Base-by-base conservation (phyloP, 306 rosid genomes). In the Parietaria judaica region DNA sequence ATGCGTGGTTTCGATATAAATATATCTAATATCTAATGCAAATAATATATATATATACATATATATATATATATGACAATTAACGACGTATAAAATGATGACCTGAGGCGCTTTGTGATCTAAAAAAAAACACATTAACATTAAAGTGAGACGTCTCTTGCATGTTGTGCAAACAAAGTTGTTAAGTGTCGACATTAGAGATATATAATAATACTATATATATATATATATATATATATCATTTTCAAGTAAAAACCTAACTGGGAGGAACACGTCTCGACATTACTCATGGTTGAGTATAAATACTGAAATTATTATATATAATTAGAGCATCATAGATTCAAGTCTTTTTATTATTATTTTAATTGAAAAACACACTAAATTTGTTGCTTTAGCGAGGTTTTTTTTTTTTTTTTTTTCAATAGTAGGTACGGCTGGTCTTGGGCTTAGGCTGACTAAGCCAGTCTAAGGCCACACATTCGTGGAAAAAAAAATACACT, bases 1-100 rank as follows among this genome's bases (percentile, higher is more conserved):
- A 8, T 41, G 72, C 64, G 51, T 70, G 64, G 63, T 51, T 61
- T 66, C 70, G 71, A 31, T 60, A 15, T 11, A 70, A 23, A 23
- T 23, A 23, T 23, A 23, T 23, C 31, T 23, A 23, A 23, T 23
- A 23, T 23, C 31, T 23, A 23, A 23, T 0, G 31, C 31, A 23
- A 23, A 23, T 23, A 23, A 23, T 23, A 44, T 64, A 66, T 56
- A 44, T 68, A 61, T n/a, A 45, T n/a, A 67, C 11, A 51, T 16
- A 64, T 60, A 11, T 36, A 35, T 61, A 56, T 37, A 52, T 23
- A 41, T 39, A 51, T 4, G 66, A 17, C 57, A 51, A 69, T 53
- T 38, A n/a, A 45, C 8, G 13, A 49, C 17, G 38, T 41, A 72
- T 44, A 38, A 37, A 47, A 11, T 11, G 63, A 47, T 74, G 31